Percentiles rank a stretch among this genome's conserved stretches.
phyloP scores from a whole-genome alignment of 1,139 yeast genomes.

The Blastobotrys buckinghamii region DNA sequence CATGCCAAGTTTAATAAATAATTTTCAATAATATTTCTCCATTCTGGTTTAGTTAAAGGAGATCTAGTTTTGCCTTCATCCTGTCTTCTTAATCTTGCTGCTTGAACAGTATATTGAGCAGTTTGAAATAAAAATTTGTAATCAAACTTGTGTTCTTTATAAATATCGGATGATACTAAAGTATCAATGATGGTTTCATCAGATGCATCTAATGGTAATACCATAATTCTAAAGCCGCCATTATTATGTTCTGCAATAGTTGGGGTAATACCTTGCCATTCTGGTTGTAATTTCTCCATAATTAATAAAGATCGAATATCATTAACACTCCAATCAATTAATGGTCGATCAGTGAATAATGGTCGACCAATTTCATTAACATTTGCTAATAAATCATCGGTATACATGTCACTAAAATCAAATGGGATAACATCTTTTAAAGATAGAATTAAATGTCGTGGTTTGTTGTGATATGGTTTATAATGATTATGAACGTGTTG shows the following conservation, averaged over 20 bases:
- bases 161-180: slow-evolving; percentile 51
- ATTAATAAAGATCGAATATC: slow-evolving; percentile 58
- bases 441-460: slow-evolving; percentile 10
- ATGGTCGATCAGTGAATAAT: slow-evolving; percentile 49
- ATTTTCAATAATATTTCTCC: slow-evolving; percentile 66
- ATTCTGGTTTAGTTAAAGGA: slow-evolving; percentile 43
- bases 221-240: slow-evolving; percentile 38
- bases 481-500: too few relatives aligned
- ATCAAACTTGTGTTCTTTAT: slow-evolving; percentile 53
- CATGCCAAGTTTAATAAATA: slow-evolving; percentile 57
- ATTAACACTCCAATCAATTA: slow-evolving; percentile 60
- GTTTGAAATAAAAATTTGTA: slow-evolving; percentile 47
- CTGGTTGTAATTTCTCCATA: slow-evolving; percentile 42
- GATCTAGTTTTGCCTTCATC: not conserved
- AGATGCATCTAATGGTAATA: slow-evolving; percentile 46
- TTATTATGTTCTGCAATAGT: slow-evolving; percentile 33
- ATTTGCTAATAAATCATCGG: slow-evolving; percentile 40
- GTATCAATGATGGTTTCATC: slow-evolving; percentile 44
- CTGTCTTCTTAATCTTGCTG: slow-evolving; percentile 39
- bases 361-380: slow-evolving; percentile 52
- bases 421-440: slow-evolving; percentile 42
- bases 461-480: not conserved
- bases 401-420: slow-evolving; percentile 47
- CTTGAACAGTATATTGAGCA: slow-evolving; percentile 52
- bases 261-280: slow-evolving; percentile 51